Conservation (phyloP, 495 filamentous ascomycete genomes). For the Alectoria sarmentosa region DNA sequence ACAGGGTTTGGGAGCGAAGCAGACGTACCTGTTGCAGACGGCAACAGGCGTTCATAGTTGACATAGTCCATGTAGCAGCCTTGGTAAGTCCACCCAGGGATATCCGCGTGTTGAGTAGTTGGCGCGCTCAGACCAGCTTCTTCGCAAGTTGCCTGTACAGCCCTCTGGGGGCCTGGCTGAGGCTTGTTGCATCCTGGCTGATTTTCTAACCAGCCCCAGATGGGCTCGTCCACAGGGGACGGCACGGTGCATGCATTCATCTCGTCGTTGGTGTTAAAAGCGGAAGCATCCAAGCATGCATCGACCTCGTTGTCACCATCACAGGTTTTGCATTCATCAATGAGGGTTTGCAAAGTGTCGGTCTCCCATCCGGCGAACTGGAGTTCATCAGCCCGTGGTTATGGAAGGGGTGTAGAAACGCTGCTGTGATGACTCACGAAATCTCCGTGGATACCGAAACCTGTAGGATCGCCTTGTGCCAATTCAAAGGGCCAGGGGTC, state of each 20-base stretch:
- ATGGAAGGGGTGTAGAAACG: not conserved
- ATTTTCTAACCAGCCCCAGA: constrained; percentile 4
- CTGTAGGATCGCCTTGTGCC: constrained; percentile 37
- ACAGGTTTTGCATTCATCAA: not conserved
- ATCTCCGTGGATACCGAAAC: constrained; percentile 55
- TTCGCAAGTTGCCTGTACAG: not conserved
- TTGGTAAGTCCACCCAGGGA: constrained; percentile 16
- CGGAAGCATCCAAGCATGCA: not conserved
- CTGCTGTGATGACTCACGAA: constrained; percentile 49
- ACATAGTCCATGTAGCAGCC: constrained; percentile 16
- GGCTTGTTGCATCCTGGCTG: constrained; percentile 4
- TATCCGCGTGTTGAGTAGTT: not conserved
- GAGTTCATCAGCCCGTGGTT: not conserved
- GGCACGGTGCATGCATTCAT: constrained; percentile 2
- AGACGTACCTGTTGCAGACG: constrained; percentile 7
- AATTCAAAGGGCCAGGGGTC: constrained; percentile 24
- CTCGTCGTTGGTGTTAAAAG: not conserved
- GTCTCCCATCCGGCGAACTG: constrained; percentile 2
- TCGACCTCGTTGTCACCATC: constrained; percentile 4
- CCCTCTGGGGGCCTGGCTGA: not conserved
- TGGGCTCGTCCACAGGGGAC: not conserved
- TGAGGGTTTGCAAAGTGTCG: not conserved
- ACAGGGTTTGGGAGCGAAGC: not conserved
- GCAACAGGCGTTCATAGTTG: constrained; percentile 12
- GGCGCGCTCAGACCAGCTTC: not conserved